A percentile compares a stretch with the other conserved stretches of the same genome.
These are phyloP conservation scores for Rehmannia glutinosa DNA, from an alignment of 257 asterid species.

Conservation along the genomic window DNA sequence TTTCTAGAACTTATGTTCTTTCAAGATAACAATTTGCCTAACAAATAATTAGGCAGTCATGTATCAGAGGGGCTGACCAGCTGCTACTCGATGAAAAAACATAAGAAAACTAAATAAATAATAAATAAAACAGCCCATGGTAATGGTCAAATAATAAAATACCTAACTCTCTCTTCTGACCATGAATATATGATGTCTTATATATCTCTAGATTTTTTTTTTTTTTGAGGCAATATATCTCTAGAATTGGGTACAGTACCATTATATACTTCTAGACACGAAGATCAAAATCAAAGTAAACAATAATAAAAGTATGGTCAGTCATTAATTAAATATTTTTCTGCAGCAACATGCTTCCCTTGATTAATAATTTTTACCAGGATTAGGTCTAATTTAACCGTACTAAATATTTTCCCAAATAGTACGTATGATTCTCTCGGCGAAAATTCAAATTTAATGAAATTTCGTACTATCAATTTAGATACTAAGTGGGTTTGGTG, in stretches of 20 bases:
- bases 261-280: background rate
- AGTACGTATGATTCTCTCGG: no score
- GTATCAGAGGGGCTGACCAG: background rate
- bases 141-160: background rate
- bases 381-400: background rate
- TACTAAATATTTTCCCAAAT: no score
- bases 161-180: background rate
- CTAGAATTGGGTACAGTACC: conserved; percentile 6
- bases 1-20: background rate
- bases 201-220: no score
- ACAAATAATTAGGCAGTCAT: background rate
- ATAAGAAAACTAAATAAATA: background rate
- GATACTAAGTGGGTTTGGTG: background rate
- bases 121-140: background rate
- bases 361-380: background rate
- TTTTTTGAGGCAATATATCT: no score
- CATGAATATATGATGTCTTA: background rate
- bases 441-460: background rate
- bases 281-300: background rate
- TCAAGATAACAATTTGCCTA: background rate
- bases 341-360: background rate
- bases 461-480: background rate
- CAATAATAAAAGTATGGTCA: background rate
- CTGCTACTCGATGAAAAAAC: background rate
- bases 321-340: background rate